A percentile compares a stretch with the other conserved stretches of the same genome.
Evolutionary conservation across 148 eudicot genomes (phyloP).

Genomic region (Oxyria digyna): DNA sequence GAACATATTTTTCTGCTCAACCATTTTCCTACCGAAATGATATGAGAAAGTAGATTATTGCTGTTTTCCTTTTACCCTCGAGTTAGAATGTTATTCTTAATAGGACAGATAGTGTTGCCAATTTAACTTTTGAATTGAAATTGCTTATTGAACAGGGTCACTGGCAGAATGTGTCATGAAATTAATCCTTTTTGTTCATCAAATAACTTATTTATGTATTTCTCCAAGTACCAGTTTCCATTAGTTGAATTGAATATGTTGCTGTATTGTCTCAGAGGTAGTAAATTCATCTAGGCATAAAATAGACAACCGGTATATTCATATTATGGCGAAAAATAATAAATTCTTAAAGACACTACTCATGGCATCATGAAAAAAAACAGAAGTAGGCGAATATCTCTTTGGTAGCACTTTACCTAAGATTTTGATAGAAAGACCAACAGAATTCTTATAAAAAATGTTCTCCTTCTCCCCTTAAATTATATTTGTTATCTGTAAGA

Average conservation of each 20-base stretch:
- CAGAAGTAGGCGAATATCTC: background rate
- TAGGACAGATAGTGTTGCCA: background rate
- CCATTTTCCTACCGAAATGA: background rate
- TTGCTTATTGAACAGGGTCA: background rate
- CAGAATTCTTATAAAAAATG: too few species aligned
- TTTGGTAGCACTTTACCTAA: background rate
- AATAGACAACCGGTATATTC: background rate
- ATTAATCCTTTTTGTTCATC: background rate
- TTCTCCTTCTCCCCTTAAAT: background rate
- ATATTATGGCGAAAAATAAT: background rate
- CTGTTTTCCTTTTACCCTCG: background rate
- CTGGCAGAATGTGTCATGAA: background rate
- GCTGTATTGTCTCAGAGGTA: background rate
- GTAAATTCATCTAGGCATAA: background rate
- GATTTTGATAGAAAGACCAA: background rate
- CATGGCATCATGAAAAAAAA: background rate
- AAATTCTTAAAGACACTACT: background rate
- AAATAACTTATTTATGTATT: background rate
- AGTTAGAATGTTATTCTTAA: too few species aligned
- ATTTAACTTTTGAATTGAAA: background rate
- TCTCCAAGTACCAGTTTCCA: background rate
- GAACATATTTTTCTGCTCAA: background rate
- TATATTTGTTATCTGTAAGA: background rate
- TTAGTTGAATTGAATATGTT: background rate
- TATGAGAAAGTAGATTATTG: background rate